Percentiles rank a stretch among this genome's conserved stretches.
phyloP scores from a whole-genome alignment of 2,329 filamentous ascomycete species.

The Dryadomyces quercivorus region DNA sequence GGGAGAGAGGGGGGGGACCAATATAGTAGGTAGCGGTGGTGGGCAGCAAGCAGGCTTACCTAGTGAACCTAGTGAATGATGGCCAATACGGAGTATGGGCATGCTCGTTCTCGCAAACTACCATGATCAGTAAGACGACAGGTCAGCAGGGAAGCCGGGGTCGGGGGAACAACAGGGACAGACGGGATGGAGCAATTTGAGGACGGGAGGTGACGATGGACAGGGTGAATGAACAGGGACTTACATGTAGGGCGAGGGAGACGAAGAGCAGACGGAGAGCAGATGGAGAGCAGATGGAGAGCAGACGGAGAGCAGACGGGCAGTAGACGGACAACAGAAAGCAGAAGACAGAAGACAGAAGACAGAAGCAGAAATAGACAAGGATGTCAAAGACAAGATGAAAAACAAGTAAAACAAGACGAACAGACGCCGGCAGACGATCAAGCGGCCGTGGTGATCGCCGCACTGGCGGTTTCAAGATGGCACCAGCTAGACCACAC shows the following conservation, averaged over 20 bases:
- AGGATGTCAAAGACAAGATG: too few relatives aligned
- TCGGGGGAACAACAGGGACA: not conserved
- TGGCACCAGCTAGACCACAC: too few relatives aligned
- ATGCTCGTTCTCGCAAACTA: not conserved
- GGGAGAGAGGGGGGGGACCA: too few relatives aligned
- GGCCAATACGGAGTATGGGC: too few relatives aligned
- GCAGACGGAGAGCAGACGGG: not conserved
- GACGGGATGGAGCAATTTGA: not conserved
- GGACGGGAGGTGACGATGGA: not conserved
- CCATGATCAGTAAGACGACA: not conserved
- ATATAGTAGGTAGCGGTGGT: too few relatives aligned
- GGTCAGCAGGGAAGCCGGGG: not conserved
- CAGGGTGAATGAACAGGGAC: not conserved
- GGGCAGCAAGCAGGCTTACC: too few relatives aligned
- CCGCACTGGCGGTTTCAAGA: too few relatives aligned
- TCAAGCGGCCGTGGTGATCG: too few relatives aligned
- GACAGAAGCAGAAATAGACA: not conserved
- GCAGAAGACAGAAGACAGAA: not conserved
- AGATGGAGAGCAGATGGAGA: not conserved
- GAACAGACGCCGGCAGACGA: too few relatives aligned
- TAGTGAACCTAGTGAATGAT: too few relatives aligned
- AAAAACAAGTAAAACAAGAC: too few relatives aligned
- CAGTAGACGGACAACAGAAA: not conserved
- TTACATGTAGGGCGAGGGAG: not conserved
- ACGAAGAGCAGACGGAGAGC: not conserved